Conservation (phyloP, 2,329 filamentous ascomycete genomes). For the Venturia aucupariae region DNA sequence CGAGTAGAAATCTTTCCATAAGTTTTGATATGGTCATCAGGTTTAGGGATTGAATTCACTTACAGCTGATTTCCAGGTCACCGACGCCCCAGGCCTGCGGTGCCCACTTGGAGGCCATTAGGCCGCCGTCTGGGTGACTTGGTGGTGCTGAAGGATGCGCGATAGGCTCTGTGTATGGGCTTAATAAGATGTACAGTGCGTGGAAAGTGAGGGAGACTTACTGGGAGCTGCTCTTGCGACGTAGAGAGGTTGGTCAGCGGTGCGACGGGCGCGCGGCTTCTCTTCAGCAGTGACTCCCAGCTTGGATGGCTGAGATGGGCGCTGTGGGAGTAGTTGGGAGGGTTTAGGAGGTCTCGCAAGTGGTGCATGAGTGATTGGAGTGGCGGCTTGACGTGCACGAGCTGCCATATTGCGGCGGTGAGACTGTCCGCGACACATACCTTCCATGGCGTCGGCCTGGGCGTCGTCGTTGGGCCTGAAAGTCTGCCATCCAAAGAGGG, state of each 20-base stretch:
- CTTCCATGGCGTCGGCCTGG: background rate
- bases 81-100: background rate
- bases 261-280: background rate
- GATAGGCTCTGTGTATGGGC: background rate
- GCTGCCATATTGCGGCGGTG: background rate
- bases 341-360: no score
- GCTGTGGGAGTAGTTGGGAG: background rate
- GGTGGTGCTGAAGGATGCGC: background rate
- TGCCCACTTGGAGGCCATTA: background rate
- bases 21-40: background rate
- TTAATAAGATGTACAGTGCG: background rate
- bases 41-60: background rate
- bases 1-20: background rate
- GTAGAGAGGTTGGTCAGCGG: background rate
- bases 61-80: background rate
- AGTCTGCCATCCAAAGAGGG: background rate
- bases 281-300: background rate
- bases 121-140: background rate
- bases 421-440: background rate
- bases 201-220: background rate
- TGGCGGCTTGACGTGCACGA: background rate
- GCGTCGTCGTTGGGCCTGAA: background rate
- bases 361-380: background rate
- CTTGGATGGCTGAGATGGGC: background rate
- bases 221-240: background rate